Evolutionary conservation across 176 grass and related monocot species (phyloP).

Genomic region (Carex scoparia): DNA sequence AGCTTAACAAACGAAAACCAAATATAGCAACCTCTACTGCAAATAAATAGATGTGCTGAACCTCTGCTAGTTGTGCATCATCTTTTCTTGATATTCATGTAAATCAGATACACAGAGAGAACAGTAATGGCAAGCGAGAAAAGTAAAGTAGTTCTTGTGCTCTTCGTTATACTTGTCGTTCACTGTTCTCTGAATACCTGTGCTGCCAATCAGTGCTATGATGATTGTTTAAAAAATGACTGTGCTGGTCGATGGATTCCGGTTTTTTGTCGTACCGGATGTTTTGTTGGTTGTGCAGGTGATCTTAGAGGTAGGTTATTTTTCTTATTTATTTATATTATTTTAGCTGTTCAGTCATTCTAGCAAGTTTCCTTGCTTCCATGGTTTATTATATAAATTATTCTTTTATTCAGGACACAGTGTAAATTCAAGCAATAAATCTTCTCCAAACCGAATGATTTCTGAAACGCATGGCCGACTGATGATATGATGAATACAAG

Average conservation of each 20-base stretch:
- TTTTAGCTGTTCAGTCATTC: constrained; percentile 8
- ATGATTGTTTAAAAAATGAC: constrained; percentile 9
- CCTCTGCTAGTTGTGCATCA: background rate
- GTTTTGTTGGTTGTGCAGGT: constrained; percentile 17
- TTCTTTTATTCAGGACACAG: constrained; percentile 3
- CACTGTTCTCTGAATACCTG: background rate
- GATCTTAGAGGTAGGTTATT: constrained; percentile 21
- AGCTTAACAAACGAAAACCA: background rate
- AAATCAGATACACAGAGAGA: background rate
- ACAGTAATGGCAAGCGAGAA: constrained; percentile 4
- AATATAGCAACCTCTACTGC: constrained; percentile 10
- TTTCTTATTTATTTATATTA: background rate
- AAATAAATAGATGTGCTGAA: constrained; percentile 7
- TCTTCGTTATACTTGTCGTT: background rate
- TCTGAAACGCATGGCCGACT: background rate
- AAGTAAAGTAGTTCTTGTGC: background rate
- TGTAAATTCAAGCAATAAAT: background rate
- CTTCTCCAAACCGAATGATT: background rate
- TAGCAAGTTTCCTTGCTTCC: background rate
- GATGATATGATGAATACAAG: background rate
- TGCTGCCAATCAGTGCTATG: background rate
- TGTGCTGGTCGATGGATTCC: constrained; percentile 5
- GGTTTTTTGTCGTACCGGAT: constrained; percentile 7
- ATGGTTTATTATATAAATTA: background rate
- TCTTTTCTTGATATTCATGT: background rate